Evolutionary conservation across 257 asterid genomes (phyloP), one percentile per base, ranked within the genome.

Genomic region (Jaltomata sinuosa): DNA sequence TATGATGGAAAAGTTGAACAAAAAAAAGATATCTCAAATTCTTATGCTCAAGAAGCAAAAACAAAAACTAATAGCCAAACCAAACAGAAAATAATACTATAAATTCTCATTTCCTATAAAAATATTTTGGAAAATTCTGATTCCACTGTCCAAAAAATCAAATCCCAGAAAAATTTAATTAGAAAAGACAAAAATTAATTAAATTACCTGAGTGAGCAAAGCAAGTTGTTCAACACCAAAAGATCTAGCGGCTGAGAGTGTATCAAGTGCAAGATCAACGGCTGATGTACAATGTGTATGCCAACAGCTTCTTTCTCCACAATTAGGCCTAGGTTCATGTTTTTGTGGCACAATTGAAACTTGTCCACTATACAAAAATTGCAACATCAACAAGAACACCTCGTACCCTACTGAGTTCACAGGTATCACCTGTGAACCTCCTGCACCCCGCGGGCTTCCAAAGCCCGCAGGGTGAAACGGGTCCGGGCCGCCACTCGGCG

Each of bases 251-350:
- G 99, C 99, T 2, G 94, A 85, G 65, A 95, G 97, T 0, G 97
- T 94, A 10, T 95, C 98, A 25, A 95, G 98, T 9, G 99, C 99
- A n/a, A 95, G 97, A 92, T 95, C 98, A 81, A 95, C 97, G 94
- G 99, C 99, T 64, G 99, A 94, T 88, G 99, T 83, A 91, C 99
- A 95, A 93, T 95, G 98, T 52, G 97, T 91, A 76, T 95, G 99
- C 98, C 99, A 95, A 86, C 99, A 95, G 0, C 88, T 94, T 38
- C 98, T 80, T 85, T 95, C 98, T 0, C 93, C 93, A 81, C 99
- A 95, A 88, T 95, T 93, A 40, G 97, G 94, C 87, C 99, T 81
- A 0, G 98, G 97, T 85, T 96, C 98, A 54, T 96, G 99, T 29
- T 96, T 95, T 85, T 94, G 99, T 11, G 99, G 99, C n/a, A 93